Evolutionary conservation across 2,329 filamentous ascomycete genomes (phyloP).

Genomic region (Claviceps sp.): DNA sequence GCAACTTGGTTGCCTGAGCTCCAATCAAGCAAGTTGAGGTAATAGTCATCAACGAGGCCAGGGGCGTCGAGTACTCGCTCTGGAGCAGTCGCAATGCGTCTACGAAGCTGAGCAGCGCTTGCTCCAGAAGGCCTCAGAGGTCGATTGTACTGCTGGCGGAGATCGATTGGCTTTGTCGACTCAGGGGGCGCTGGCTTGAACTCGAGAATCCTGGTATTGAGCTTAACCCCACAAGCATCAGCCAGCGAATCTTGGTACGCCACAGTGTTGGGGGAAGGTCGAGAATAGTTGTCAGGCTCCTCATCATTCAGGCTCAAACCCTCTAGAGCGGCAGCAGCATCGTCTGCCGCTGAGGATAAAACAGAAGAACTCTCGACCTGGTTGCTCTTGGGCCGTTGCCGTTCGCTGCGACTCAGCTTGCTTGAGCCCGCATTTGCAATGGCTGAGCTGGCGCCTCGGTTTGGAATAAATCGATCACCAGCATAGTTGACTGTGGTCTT

Average conservation of each 20-base stretch:
- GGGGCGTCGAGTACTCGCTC: conserved; percentile 94
- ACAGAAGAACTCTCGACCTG: conserved; percentile 58
- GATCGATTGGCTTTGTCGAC: conserved; percentile 94
- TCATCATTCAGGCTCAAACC: conserved; percentile 62
- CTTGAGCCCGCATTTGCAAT: conserved; percentile 68
- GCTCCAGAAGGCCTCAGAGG: conserved; percentile 69
- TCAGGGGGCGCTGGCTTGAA: conserved; percentile 98
- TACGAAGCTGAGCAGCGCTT: conserved; percentile 72
- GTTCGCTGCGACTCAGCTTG: conserved; percentile 64
- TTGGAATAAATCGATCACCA: conserved; percentile 92
- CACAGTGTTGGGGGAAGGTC: conserved; percentile 72
- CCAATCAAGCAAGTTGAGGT: conserved; percentile 97
- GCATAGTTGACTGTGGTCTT: conserved; percentile 74
- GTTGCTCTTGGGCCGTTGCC: conserved; percentile 60
- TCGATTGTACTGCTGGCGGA: conserved; percentile 95
- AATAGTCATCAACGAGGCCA: conserved; percentile 95
- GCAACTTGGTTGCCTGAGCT: conserved; percentile 95
- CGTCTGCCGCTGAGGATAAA: conserved; percentile 67
- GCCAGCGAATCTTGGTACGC: conserved; percentile 89
- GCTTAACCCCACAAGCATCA: conserved; percentile 78
- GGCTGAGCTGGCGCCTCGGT: conserved; percentile 78
- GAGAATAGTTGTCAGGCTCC: conserved; percentile 54
- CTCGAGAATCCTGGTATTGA: conserved; percentile 89
- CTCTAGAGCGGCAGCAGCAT: conserved; percentile 67
- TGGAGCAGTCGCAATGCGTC: conserved; percentile 84